Percentiles rank a stretch among this genome's conserved stretches.
phyloP scores from a whole-genome alignment of 148 eudicot genomes.

The Chenopodium quinoa region DNA sequence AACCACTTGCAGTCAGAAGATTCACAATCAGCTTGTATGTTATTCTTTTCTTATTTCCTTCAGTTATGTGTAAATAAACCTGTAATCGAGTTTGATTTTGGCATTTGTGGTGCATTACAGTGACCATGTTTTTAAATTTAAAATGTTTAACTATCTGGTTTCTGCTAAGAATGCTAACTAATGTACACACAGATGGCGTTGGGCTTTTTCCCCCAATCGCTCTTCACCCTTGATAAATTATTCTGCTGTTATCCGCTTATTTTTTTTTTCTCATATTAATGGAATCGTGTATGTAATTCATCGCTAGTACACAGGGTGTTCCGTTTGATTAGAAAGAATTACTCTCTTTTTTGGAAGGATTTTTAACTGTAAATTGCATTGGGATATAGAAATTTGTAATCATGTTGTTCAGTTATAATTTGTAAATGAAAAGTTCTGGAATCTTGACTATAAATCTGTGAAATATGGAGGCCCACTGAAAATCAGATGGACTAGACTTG shows the following conservation, averaged over 20 bases:
- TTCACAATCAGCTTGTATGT: conserved; percentile 95
- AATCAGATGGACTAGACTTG: not conserved
- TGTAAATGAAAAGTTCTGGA: not conserved
- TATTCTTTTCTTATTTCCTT: not conserved
- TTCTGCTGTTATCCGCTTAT: not conserved
- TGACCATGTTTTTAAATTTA: not conserved
- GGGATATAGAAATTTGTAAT: not conserved
- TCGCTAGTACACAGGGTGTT: not conserved
- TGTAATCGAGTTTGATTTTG: not conserved
- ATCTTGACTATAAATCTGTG: not conserved
- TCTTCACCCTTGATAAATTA: not conserved
- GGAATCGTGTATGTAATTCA: not conserved
- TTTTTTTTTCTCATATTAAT: not conserved
- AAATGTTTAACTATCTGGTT: not conserved
- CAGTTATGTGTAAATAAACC: not conserved
- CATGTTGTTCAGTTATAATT: not conserved
- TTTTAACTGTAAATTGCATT: not conserved
- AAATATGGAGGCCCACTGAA: not conserved
- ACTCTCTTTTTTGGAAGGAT: not conserved
- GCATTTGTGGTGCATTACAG: not conserved
- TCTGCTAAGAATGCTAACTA: not conserved
- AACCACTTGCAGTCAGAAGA: conserved; percentile 96
- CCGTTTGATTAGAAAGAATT: not conserved
- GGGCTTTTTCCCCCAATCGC: not conserved
- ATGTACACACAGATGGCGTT: not conserved